phyloP scores from a whole-genome alignment of 164 flowering plant genomes.

The Euptelea pleiosperma region DNA sequence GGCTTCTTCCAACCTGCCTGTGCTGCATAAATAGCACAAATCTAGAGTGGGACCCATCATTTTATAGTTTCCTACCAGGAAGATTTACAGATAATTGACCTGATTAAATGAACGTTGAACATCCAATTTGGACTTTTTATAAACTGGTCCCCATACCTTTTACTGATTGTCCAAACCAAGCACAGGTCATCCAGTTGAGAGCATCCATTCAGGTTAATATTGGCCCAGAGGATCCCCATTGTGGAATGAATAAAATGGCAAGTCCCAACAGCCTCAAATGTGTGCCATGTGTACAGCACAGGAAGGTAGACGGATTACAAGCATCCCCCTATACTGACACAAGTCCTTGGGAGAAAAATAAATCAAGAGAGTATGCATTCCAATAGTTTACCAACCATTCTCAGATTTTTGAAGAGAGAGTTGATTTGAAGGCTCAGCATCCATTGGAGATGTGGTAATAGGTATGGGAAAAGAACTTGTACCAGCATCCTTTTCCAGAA shows the following conservation, averaged over 20 bases:
- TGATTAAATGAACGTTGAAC: no score
- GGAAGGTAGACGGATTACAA: background rate
- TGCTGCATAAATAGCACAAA: no score
- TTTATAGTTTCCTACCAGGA: no score
- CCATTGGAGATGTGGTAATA: conserved; percentile 9
- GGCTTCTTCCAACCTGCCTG: no score
- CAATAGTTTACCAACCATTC: conserved; percentile 11
- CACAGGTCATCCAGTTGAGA: background rate
- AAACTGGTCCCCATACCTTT: no score
- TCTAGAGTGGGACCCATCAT: no score
- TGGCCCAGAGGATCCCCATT: background rate
- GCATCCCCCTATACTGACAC: background rate
- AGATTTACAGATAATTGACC: no score
- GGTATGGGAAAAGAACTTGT: conserved; percentile 18
- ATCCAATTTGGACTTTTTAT: no score
- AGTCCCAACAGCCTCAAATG: background rate
- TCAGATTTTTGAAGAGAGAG: conserved; percentile 8
- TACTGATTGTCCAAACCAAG: background rate
- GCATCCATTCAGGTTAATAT: background rate
- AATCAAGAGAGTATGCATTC: background rate
- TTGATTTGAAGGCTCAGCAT: conserved; percentile 17
- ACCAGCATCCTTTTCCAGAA: conserved; percentile 47
- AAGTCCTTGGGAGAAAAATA: background rate
- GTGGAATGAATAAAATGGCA: background rate
- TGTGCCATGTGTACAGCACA: background rate